Conservation (phyloP, 164 flowering plant genomes). For the Stephania japonica region DNA sequence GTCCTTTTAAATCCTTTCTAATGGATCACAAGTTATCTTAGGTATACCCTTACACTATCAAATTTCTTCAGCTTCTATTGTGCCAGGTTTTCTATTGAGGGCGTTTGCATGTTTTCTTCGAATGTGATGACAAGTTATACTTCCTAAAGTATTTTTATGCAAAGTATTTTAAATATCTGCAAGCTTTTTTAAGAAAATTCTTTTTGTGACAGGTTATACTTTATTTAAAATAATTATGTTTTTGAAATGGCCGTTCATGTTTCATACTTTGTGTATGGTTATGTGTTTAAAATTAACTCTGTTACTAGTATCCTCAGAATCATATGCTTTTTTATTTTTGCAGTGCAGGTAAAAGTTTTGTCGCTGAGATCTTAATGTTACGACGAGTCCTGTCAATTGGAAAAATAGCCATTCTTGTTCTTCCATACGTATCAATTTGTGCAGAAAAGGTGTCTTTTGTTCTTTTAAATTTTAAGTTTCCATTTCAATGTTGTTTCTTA, state of each 20-base stretch:
- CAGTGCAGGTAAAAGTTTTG: slow-evolving; percentile 99
- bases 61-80: too few species aligned
- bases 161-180: not conserved
- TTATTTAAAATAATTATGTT: not conserved
- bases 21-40: too few species aligned
- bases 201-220: not conserved
- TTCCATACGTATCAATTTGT: slow-evolving; percentile 97
- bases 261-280: not conserved
- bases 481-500: not conserved
- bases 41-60: too few species aligned
- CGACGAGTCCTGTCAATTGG: slow-evolving; percentile 66
- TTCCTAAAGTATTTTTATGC: too few species aligned
- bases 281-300: not conserved
- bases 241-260: not conserved
- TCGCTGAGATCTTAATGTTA: slow-evolving; percentile 94
- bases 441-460: slow-evolving; percentile 70
- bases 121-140: too few species aligned
- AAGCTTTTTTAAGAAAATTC: not conserved
- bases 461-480: not conserved
- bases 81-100: too few species aligned
- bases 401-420: slow-evolving; percentile 93
- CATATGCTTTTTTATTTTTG: slow-evolving; percentile 1
- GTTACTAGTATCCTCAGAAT: not conserved
- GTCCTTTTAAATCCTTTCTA: too few species aligned
- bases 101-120: too few species aligned